Evolutionary conservation across 2,329 filamentous ascomycete species (phyloP), one percentile per base, ranked within the genome.

Genomic region (Geoglossum cookeanum): DNA sequence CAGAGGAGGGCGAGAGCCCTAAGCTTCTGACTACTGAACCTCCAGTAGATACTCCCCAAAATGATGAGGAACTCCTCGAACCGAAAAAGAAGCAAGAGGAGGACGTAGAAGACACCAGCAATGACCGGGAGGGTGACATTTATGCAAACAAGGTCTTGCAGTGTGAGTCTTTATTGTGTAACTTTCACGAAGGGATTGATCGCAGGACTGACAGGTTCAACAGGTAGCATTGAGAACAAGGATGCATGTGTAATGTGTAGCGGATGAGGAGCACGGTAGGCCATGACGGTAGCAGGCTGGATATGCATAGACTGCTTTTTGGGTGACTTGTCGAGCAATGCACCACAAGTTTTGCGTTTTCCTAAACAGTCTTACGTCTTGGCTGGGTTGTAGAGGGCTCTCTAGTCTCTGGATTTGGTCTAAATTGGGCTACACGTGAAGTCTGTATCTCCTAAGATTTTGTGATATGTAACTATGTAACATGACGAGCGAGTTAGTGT

Each of bases 161-260:
- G 65, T 98, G 92, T 84, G 75, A 82, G 81, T 77, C 57, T 53
- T 29, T 30, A 52, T 56, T 27, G n/a, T n/a, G 15, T 17, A 7
- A 22, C n/a, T 33, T 22, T 6, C 35, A 9, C 27, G 9, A 7
- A 47, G n/a, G n/a, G 17, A 22, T 11, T n/a, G 4, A 7, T 4
- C 29, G 5, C 13, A 1, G 42, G 47, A 11, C 55, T 60, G 54
- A 58, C 55, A 32, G 51, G 49, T 47, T 15, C 37, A 48, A 65
- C 59, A 85, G 82, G 82, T 77, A 96, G 90, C 73, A 97, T 98
- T 70, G 90, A 97, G 68, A 96, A 97, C 75, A 88, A 85, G 64
- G 92, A 98, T 69, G 78, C 84, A 53, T 98, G 92, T 69, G 69
- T 95, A 62, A 97, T 98, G 92, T 98, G 92, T 82, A 94, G 87